Percentiles rank a stretch among this genome's conserved stretches.
phyloP scores from a whole-genome alignment of 2,329 filamentous ascomycete genomes.

The Cordyceps militaris region DNA sequence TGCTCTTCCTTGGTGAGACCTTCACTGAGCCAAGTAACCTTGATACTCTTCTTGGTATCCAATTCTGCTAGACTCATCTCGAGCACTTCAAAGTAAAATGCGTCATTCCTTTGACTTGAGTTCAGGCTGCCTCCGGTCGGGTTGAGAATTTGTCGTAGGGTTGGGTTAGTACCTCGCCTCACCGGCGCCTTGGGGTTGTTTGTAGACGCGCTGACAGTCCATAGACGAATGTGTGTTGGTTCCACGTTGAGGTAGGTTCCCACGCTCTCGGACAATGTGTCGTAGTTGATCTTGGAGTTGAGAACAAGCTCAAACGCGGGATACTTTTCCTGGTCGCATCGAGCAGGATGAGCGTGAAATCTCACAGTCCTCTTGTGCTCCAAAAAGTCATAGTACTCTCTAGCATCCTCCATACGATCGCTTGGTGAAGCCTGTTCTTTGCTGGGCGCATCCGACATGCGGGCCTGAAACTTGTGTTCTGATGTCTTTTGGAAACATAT shows the following conservation, averaged over 20 bases:
- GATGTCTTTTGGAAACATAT: constrained; percentile 77
- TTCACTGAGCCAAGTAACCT: constrained; percentile 78
- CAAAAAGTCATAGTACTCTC: constrained; percentile 88
- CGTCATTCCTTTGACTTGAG: constrained; percentile 64
- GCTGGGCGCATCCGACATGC: constrained; percentile 22
- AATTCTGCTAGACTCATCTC: constrained; percentile 91
- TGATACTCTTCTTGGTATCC: constrained; percentile 84
- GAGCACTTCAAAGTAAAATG: constrained; percentile 84
- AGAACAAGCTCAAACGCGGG: constrained; percentile 68
- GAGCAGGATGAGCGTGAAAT: constrained; percentile 62
- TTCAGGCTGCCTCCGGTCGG: constrained; percentile 67
- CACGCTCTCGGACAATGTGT: constrained; percentile 76
- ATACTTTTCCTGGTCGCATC: constrained; percentile 50
- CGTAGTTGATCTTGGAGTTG: constrained; percentile 84
- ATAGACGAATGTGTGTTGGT: constrained; percentile 84
- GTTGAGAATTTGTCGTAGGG: constrained; percentile 70
- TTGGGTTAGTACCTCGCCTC: constrained; percentile 64
- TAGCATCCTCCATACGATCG: constrained; percentile 62
- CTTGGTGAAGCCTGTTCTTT: constrained; percentile 27
- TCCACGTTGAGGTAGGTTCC: constrained; percentile 70
- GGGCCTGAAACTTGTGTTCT: constrained; percentile 38
- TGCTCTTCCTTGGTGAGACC: constrained; percentile 87
- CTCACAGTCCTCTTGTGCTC: constrained; percentile 73
- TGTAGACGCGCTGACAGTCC: constrained; percentile 69
- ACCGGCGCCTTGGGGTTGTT: constrained; percentile 73